Evolutionary conservation across 1,284 basidiomycete genomes (phyloP).

Genomic region (Coniferiporia sulphurascens): DNA sequence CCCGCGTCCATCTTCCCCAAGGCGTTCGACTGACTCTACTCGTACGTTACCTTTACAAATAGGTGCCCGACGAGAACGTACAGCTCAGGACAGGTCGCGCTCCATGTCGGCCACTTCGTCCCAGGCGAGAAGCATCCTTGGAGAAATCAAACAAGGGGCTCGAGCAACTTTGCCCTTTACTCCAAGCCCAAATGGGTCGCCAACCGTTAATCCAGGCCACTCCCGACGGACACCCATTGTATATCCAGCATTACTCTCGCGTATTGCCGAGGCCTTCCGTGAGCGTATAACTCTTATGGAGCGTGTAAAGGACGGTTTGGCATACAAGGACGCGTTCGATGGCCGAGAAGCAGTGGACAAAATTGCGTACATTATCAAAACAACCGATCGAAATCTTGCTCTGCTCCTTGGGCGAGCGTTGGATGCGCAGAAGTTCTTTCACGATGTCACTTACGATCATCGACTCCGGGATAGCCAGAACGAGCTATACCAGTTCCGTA

Average conservation of each 20-base stretch:
- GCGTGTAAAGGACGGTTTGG: constrained; percentile 89
- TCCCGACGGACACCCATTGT: constrained; percentile 66
- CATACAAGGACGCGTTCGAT: constrained; percentile 95
- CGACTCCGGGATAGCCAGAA: constrained; percentile 83
- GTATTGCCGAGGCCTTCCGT: constrained; percentile 91
- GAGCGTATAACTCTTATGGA: constrained; percentile 76
- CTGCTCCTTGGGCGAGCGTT: constrained; percentile 90
- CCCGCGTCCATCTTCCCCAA: constrained; percentile 23
- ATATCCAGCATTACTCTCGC: constrained; percentile 92
- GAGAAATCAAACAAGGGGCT: constrained; percentile 28
- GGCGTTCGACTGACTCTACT: constrained; percentile 54
- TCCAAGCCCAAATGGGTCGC: constrained; percentile 42
- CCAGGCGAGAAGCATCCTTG: constrained; percentile 29
- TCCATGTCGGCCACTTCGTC: constrained; percentile 61
- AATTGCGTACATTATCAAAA: constrained; percentile 97
- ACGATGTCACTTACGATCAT: constrained; percentile 99
- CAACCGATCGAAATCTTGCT: constrained; percentile 94
- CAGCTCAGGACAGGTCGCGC: constrained; percentile 61
- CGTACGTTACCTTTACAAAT: constrained; percentile 42
- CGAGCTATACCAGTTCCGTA: constrained; percentile 92
- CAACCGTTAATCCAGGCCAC: constrained; percentile 27
- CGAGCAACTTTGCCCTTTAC: constrained; percentile 36
- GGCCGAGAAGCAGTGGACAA: constrained; percentile 95
- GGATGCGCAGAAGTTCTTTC: constrained; percentile 98
- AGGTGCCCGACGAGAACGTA: constrained; percentile 48